Evolutionary conservation across 352 stramenopile species (phyloP).

Genomic region (Pythium oligandrum): DNA sequence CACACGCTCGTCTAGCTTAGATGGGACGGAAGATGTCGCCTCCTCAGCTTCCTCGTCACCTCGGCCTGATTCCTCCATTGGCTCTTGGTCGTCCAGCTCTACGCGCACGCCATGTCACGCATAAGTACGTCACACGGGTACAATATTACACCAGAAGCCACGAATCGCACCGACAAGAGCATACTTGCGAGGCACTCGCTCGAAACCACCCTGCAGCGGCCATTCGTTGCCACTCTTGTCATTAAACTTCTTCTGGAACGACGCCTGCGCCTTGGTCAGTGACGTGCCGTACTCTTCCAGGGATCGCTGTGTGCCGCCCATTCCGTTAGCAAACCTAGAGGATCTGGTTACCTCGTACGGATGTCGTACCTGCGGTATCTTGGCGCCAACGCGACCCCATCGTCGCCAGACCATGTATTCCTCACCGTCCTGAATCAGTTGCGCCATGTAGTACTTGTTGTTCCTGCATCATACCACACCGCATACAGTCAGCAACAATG

Average conservation of each 20-base stretch:
- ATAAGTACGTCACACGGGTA: neutral
- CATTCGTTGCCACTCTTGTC: slow-evolving; percentile 67
- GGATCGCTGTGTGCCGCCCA: slow-evolving; percentile 4
- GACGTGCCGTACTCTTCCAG: slow-evolving; percentile 25
- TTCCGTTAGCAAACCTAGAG: too few relatives aligned
- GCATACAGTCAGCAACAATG: slow-evolving; percentile 2
- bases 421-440: slow-evolving; percentile 46
- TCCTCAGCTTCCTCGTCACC: slow-evolving; percentile 2
- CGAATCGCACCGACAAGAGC: slow-evolving; percentile 49
- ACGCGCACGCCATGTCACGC: neutral
- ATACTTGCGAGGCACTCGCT: slow-evolving; percentile 49
- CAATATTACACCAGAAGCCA: neutral
- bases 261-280: slow-evolving; percentile 43
- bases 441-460: slow-evolving; percentile 80
- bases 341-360: neutral
- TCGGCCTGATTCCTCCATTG: neutral
- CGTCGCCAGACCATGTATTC: slow-evolving; percentile 56
- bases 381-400: slow-evolving; percentile 63
- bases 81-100: slow-evolving; percentile 21
- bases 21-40: neutral
- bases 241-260: slow-evolving; percentile 58
- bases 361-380: slow-evolving; percentile 47
- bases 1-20: slow-evolving; percentile 14
- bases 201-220: slow-evolving; percentile 37
- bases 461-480: slow-evolving; percentile 27